phyloP scores from a whole-genome alignment of 495 filamentous ascomycete genomes.

The Acidomyces sp. region DNA sequence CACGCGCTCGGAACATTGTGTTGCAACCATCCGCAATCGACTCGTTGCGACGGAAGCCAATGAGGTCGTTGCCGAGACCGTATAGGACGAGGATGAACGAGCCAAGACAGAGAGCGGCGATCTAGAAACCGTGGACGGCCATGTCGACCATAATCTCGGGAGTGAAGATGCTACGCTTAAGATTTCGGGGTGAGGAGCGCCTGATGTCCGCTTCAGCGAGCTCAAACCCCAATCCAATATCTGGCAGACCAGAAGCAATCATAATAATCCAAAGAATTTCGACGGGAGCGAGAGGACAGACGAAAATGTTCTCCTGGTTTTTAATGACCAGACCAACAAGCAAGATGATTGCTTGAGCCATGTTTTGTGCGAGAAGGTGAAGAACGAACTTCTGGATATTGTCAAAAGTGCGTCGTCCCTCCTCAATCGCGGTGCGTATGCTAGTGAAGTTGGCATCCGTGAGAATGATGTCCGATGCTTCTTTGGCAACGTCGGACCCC shows the following conservation, averaged over 20 bases:
- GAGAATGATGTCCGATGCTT: conserved; percentile 70
- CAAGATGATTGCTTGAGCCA: conserved; percentile 59
- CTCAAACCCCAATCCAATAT: conserved; percentile 63
- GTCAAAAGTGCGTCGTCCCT: conserved; percentile 64
- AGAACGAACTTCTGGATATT: conserved; percentile 79
- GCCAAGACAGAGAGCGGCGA: conserved; percentile 53
- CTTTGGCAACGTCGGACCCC: conserved; percentile 80
- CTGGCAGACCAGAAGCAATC: conserved; percentile 60
- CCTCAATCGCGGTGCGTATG: conserved; percentile 63
- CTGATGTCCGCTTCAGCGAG: conserved; percentile 53
- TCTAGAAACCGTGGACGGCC: conserved; percentile 56
- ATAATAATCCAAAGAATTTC: conserved; percentile 73
- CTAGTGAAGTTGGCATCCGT: conserved; percentile 76
- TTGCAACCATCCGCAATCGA: conserved; percentile 41
- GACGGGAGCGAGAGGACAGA: conserved; percentile 62
- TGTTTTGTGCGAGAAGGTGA: conserved; percentile 59
- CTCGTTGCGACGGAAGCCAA: conserved; percentile 55
- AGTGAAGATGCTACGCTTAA: conserved; percentile 56
- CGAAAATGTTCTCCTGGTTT: conserved; percentile 47
- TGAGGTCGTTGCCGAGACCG: conserved; percentile 44
- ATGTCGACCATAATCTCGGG: conserved; percentile 57
- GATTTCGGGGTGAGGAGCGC: conserved; percentile 55
- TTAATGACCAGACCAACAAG: conserved; percentile 62
- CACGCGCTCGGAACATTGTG: conserved; percentile 60
- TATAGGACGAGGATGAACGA: conserved; percentile 60